Base-by-base conservation (phyloP, 169 alveolate species). In the Plasmodium relictum region DNA sequence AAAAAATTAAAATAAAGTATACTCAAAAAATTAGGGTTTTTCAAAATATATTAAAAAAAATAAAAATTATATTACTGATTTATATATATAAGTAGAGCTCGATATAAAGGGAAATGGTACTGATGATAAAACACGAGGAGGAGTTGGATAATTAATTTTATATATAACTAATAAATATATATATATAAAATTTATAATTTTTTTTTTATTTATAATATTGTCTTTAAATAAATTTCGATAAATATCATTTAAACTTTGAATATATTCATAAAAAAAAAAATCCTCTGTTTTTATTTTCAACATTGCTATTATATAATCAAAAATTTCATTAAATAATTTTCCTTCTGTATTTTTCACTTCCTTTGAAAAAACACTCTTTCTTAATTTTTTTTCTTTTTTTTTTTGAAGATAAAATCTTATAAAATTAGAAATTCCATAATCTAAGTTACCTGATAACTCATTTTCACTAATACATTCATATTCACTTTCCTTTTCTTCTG, bases 191-290 rank as follows among this genome's bases (percentile, higher is more conserved):
- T 65, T 59, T 61, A 83, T 22, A 6, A 83, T 31, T 42, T 68
- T 83, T 26, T 66, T 83, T 24, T 83, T 83, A 68, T 56, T 83
- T 48, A 83, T 41, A 20, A 83, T 68, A 24, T 50, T 59, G 63
- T 83, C 91, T 83, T 54, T 83, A 83, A 83, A 83, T 45, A 83
- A 83, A 59, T 83, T 41, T n/a, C 39, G 39, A 56, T 68, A 83
- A 16, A 83, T 56, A 16, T 83, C 91, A 37, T 54, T 83, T 61
- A 83, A 50, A 22, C 66, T 83, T 20, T 68, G 85, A 52, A 83
- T 31, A 83, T 83, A 83, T 52, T 83, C 73, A 83, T 83, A 83
- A 56, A 83, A 83, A 68, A 83, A 83, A 52, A 83, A 83, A 1
- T 83, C 45, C 3, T 12, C 24, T 37, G 85, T 54, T 52, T 37